phyloP scores from a whole-genome alignment of 495 filamentous ascomycete genomes.

The Xylaria telfairii region DNA sequence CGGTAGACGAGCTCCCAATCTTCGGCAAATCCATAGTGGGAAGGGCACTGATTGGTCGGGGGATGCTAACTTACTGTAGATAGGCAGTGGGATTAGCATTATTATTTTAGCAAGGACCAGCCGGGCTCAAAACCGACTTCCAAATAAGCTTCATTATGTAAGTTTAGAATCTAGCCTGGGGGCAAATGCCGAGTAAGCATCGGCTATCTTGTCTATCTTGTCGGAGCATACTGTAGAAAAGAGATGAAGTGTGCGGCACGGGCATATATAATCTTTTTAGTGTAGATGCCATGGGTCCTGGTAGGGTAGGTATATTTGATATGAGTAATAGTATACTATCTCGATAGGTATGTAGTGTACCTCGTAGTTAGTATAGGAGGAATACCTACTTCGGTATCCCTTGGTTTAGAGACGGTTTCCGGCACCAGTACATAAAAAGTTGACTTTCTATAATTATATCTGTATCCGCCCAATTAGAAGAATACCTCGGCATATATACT shows the following conservation, averaged over 20 bases:
- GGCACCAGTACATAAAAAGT: too few relatives aligned
- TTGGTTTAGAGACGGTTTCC: too few relatives aligned
- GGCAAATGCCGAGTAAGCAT: slow-evolving; percentile 10
- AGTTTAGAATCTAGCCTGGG: neutral
- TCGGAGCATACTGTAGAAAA: slow-evolving; percentile 1
- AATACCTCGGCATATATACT: too few relatives aligned
- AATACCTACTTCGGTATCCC: too few relatives aligned
- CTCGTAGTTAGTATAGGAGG: too few relatives aligned
- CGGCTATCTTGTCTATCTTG: neutral
- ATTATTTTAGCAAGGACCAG: neutral
- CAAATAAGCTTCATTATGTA: neutral
- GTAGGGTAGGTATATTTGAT: slow-evolving; percentile 2
- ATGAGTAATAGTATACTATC: too few relatives aligned
- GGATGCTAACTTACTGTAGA: neutral
- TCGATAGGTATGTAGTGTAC: too few relatives aligned
- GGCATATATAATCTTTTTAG: neutral
- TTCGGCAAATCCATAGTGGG: neutral
- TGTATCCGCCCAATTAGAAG: too few relatives aligned
- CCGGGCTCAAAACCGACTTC: neutral
- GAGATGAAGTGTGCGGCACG: neutral
- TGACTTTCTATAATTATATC: too few relatives aligned
- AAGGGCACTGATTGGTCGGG: neutral
- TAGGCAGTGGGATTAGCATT: neutral
- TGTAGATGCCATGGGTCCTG: neutral
- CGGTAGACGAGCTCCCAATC: neutral